Base-by-base conservation (phyloP, 768 basidiomycete species). In the Pisolithus tinctorius region DNA sequence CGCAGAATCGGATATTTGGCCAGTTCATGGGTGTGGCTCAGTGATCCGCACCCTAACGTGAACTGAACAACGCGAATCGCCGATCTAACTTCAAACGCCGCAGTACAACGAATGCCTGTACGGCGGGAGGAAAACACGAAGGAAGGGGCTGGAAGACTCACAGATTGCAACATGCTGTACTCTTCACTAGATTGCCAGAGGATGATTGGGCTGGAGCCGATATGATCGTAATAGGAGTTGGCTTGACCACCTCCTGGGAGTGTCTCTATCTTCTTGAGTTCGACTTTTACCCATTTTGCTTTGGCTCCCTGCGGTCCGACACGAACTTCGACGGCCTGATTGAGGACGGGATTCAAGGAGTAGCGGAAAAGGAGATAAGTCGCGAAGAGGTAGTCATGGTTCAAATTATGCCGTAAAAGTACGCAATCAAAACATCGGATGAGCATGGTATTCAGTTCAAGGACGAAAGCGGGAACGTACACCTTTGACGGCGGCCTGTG, bases 251-350 rank as follows among this genome's bases (percentile, higher is more conserved):
- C 86, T 20, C 82, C 82, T 2, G 86, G 88, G 43, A 87, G 77
- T 4, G 80, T 85, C 68, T 97, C 94, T 40, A 94, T 81, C 73
- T 93, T 93, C 58, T 90, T 82, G 64, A 96, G 76, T 69, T 95
- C 93, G 54, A 96, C 82, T 56, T 86, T 82, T 25, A 97, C 85
- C 85, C 89, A 95, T 69, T 92, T 90, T 26, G 89, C 89, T 71
- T 92, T 93, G 63, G 90, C 79, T 14, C 88, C 86, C 55, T 82
- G 77, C 2, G 74, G 72, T 0, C 82, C 84, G 5, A 84, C 75
- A 16, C 93, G 83, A 11, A 97, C 79, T 67, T 97, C 93, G 47
- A 97, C 79, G 17, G 89, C 84, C 90, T 93, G 49, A 1, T 31
- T 5, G 42, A 20, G 38, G 51, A 23, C 39, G 39, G 29, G 42